Percentiles rank a stretch among this genome's conserved stretches.
Conservation (phyloP, 257 asterid genomes). For the Hygrophila difformis region DNA sequence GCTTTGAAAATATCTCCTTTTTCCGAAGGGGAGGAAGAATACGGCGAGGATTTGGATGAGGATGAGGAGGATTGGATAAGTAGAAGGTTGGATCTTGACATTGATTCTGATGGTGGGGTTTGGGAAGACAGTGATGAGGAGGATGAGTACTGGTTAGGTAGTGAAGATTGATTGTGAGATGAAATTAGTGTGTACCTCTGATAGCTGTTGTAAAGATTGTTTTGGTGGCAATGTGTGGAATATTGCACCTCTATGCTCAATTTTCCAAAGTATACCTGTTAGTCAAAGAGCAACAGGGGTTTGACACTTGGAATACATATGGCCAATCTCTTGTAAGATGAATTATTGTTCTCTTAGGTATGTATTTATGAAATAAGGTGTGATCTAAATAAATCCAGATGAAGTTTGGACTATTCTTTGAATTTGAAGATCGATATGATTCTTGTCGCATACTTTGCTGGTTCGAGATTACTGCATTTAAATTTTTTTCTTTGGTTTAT, state of each 20-base stretch:
- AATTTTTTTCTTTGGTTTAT: too few relatives aligned
- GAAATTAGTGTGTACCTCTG: constrained; percentile 19
- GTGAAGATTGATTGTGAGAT: constrained; percentile 39
- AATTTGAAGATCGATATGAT: too few relatives aligned
- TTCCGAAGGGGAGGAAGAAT: constrained; percentile 69
- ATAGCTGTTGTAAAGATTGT: constrained; percentile 2
- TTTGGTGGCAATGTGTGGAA: neutral
- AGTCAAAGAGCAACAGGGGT: neutral
- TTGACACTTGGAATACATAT: too few relatives aligned
- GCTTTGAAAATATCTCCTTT: constrained; percentile 45
- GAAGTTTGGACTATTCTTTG: too few relatives aligned
- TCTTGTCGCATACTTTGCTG: too few relatives aligned
- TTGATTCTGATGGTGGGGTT: constrained; percentile 5
- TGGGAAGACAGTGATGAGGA: constrained; percentile 24
- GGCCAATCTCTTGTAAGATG: too few relatives aligned
- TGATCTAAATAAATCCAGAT: too few relatives aligned
- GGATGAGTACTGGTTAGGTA: constrained; percentile 35
- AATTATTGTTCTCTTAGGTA: too few relatives aligned
- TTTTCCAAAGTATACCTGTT: constrained; percentile 10
- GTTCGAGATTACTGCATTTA: too few relatives aligned
- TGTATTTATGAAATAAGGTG: too few relatives aligned
- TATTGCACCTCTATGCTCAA: constrained; percentile 1
- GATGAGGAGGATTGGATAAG: constrained; percentile 28
- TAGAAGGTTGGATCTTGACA: constrained; percentile 8
- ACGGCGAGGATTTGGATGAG: constrained; percentile 22